Evolutionary conservation across 2,329 filamentous ascomycete species (phyloP), one percentile per base, ranked within the genome.

Genomic region (Aspergillus hiratsukae): DNA sequence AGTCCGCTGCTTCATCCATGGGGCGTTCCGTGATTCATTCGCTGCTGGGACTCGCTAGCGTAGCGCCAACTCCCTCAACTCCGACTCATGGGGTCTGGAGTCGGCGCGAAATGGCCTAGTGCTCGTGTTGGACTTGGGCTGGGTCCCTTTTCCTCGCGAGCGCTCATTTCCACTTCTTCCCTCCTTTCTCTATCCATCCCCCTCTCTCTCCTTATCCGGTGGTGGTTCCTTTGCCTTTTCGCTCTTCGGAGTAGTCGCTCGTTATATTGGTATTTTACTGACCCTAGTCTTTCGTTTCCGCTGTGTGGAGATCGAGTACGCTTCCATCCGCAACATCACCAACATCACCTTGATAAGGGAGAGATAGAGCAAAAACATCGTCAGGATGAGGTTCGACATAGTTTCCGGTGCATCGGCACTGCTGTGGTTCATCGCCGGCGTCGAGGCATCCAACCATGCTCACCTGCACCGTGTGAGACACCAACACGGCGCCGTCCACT

Each of bases 381-480:
- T 58, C 61, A 64, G 51, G 46, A 75, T 75, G 72, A 74, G 70
- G 66, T 62, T 73, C 55, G 57, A 66, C 55, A 65, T 72, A 57
- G 56, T 68, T 53, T 64, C 68, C n/a, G 63, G 66, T 59, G 66
- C 72, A 21, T 67, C 66, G 40, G 70, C 69, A 57, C 65, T 76
- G 50, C 60, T 77, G 46, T 66, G 71, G n/a, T 64, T 76, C 57
- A 61, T 73, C 56, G 69, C 70, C 48, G 64, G 71, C 23, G 65
- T 68, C 25, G 69, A 76, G 53, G 73, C 73, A 31, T 65, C 68
- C 54, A 59, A 67, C 65, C 66, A 73, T 51, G 67, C 65, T 51
- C 70, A 74, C 59, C 37, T 19, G 6, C 53, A 43, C 37, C 60
- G 61, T 1, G 17, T 19, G 43, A 46, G 43, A 46, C 21, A 46